These are phyloP conservation scores for Dalbergia cultrata DNA, from an alignment of 306 rosid genomes.

Conservation along the genomic window DNA sequence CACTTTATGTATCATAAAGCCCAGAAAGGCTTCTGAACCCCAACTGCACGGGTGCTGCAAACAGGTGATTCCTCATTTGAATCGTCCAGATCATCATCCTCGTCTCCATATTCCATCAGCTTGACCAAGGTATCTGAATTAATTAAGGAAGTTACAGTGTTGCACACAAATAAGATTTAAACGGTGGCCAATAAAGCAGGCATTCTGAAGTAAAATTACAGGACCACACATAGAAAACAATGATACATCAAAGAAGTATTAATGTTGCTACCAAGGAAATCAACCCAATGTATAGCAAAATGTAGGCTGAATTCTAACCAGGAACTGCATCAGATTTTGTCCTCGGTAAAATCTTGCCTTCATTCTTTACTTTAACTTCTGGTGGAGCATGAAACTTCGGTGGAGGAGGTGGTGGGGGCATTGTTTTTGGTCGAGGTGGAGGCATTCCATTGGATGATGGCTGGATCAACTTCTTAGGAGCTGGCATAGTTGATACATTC, in stretches of 20 bases:
- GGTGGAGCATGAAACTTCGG: slow-evolving; percentile 62
- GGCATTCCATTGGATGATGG: slow-evolving; percentile 60
- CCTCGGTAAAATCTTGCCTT: slow-evolving; percentile 53
- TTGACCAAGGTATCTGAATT: slow-evolving; percentile 84
- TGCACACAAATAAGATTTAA: slow-evolving; percentile 1
- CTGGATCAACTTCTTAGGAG: slow-evolving; percentile 79
- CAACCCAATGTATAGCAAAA: slow-evolving; percentile 31
- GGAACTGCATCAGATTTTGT: slow-evolving; percentile 66
- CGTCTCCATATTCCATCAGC: slow-evolving; percentile 98
- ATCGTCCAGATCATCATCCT: slow-evolving; percentile 82
- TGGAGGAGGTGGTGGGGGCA: slow-evolving; percentile 76
- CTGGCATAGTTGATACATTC: slow-evolving; percentile 79
- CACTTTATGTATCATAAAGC: slow-evolving; percentile 63
- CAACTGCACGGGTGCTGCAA: slow-evolving; percentile 41
- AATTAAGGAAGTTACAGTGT: slow-evolving; percentile 13
- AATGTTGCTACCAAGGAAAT: slow-evolving; percentile 13
- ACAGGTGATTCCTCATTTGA: slow-evolving; percentile 55
- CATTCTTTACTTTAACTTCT: slow-evolving; percentile 55
- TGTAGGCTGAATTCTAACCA: slow-evolving; percentile 57
- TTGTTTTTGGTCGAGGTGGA: slow-evolving; percentile 60
- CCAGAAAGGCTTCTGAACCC: slow-evolving; percentile 87
- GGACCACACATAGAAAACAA: slow-evolving; percentile 5
- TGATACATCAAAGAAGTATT: slow-evolving; percentile 19
- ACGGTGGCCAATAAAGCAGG: slow-evolving; percentile 22
- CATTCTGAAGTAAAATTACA: slow-evolving; percentile 23